Percentiles rank a stretch among this genome's conserved stretches.
These are phyloP conservation scores for Rhizopus microsporus DNA, from an alignment of 371 early-diverging fungal genomes.

Conservation along the genomic window DNA sequence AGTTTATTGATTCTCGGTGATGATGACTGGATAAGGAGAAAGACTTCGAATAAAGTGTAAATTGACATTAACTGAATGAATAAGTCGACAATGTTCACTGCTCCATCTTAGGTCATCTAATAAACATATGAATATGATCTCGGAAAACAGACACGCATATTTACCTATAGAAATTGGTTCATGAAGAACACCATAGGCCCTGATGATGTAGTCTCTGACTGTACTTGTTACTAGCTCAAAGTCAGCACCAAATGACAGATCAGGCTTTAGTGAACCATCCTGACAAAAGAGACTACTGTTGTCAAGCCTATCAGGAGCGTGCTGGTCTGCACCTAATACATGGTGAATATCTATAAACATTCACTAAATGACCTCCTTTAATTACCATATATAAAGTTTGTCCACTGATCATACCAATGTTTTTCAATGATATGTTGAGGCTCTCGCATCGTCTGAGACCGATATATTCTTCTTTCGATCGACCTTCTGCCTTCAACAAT, in stretches of 20 bases:
- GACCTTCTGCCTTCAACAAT: slow-evolving; percentile 2
- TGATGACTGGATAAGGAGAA: too few species aligned
- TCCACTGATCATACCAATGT: slow-evolving; percentile 14
- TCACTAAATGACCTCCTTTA: background rate
- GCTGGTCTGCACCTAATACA: too few species aligned
- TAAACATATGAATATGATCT: background rate
- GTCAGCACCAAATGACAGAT: slow-evolving; percentile 11
- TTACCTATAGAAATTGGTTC: slow-evolving; percentile 10
- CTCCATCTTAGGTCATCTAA: slow-evolving; percentile 6
- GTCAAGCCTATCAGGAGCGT: too few species aligned
- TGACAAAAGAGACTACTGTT: slow-evolving; percentile 1
- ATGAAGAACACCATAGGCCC: slow-evolving; percentile 8
- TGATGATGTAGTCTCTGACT: slow-evolving; percentile 16
- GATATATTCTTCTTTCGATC: slow-evolving; percentile 9
- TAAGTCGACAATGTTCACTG: slow-evolving; percentile 16
- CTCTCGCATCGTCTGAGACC: slow-evolving; percentile 4
- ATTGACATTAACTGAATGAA: slow-evolving; percentile 9
- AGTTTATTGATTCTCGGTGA: too few species aligned
- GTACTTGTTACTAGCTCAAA: slow-evolving; percentile 14
- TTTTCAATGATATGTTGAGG: slow-evolving; percentile 12
- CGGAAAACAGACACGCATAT: too few species aligned
- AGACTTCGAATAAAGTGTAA: too few species aligned
- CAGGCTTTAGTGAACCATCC: slow-evolving; percentile 10
- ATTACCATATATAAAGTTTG: slow-evolving; percentile 19
- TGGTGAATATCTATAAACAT: too few species aligned